Evolutionary conservation across 352 stramenopile genomes (phyloP).

Genomic region (Elongisporangium undulatum): DNA sequence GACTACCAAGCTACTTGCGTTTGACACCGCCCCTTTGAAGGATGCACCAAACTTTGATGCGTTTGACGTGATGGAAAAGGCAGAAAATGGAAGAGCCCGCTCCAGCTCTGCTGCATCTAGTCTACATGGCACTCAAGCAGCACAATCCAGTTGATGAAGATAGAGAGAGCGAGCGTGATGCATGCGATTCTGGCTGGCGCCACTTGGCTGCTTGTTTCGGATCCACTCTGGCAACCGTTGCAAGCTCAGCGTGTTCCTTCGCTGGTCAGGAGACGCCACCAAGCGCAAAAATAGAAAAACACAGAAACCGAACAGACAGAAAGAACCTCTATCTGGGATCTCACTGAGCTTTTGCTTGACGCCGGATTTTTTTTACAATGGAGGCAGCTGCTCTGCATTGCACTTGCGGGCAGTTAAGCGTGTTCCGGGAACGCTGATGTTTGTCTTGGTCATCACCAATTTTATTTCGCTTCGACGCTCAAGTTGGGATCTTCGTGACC

Average conservation of each 20-base stretch:
- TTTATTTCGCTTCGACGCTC: not conserved
- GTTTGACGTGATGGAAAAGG: conserved; percentile 24
- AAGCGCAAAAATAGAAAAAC: not conserved
- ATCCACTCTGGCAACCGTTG: not conserved
- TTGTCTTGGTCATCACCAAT: not conserved
- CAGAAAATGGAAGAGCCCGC: not conserved
- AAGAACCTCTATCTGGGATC: not conserved
- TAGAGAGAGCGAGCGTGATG: not conserved
- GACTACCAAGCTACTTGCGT: conserved; percentile 31
- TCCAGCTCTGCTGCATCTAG: not conserved
- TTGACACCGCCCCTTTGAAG: conserved; percentile 9
- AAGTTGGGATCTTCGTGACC: not conserved
- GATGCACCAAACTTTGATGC: conserved; percentile 20
- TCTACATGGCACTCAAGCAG: not conserved
- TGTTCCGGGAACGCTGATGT: not conserved
- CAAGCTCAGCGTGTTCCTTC: not conserved
- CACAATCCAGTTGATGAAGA: not conserved
- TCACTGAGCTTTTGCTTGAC: not conserved
- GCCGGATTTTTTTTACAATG: not conserved
- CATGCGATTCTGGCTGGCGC: not conserved
- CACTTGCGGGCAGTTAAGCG: not conserved
- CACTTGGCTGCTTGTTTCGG: not conserved
- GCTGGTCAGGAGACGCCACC: not conserved
- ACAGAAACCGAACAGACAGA: not conserved
- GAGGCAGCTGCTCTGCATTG: not conserved